Conservation (phyloP, 768 basidiomycete genomes). For the Mycena albidolilacea region DNA sequence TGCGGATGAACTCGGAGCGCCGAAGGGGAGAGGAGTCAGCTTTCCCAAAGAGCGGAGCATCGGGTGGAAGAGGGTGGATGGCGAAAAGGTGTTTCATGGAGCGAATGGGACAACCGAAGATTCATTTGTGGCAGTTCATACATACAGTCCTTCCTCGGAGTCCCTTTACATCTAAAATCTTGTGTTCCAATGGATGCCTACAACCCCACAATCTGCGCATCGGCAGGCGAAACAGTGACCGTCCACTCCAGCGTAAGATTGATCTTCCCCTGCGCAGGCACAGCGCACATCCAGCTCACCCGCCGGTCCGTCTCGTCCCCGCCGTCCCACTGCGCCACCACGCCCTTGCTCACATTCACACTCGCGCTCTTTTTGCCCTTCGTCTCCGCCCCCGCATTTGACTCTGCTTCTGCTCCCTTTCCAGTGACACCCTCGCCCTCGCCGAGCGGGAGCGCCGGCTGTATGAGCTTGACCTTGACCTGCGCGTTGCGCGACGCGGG, state of each 20-base stretch:
- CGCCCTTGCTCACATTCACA: constrained; percentile 46
- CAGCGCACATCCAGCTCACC: constrained; percentile 34
- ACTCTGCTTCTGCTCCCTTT: neutral
- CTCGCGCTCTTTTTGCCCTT: neutral
- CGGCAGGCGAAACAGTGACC: constrained; percentile 48
- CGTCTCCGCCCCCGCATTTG: too few species aligned
- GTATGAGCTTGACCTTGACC: constrained; percentile 42
- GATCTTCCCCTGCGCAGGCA: neutral
- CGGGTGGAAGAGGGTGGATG: too few species aligned
- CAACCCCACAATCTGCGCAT: constrained; percentile 43
- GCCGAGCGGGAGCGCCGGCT: constrained; percentile 30
- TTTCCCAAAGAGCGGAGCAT: too few species aligned
- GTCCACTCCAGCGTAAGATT: constrained; percentile 49
- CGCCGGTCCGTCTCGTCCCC: constrained; percentile 52
- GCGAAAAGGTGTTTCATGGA: too few species aligned
- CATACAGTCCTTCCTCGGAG: too few species aligned
- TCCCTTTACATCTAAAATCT: too few species aligned
- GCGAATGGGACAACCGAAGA: too few species aligned
- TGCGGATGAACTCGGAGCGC: too few species aligned
- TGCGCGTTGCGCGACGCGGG: constrained; percentile 1
- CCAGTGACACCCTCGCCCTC: neutral
- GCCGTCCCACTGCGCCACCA: constrained; percentile 57
- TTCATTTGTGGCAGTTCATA: too few species aligned
- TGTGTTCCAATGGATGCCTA: constrained; percentile 6
- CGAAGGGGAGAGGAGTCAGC: too few species aligned